Conservation (phyloP, 2,329 filamentous ascomycete species). For the Verticillium tricorpus region DNA sequence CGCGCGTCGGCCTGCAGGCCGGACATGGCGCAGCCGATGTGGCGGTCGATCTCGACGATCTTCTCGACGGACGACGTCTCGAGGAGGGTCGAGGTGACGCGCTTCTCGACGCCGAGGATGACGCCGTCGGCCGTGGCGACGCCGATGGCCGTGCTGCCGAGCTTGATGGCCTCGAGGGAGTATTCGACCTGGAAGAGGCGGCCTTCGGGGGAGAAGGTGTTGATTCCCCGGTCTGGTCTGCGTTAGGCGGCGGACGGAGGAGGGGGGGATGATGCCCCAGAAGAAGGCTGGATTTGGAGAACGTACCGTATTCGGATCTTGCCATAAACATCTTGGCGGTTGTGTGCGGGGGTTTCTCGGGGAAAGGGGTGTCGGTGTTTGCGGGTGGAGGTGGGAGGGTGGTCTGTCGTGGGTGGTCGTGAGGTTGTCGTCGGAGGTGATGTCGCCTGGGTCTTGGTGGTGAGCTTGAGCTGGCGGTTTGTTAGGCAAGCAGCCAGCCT, state of each 20-base stretch:
- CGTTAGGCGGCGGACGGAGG: not conserved
- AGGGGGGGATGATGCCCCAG: slow-evolving; percentile 9
- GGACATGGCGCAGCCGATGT: slow-evolving; percentile 98
- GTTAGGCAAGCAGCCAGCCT: slow-evolving; percentile 34
- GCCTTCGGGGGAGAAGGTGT: slow-evolving; percentile 98
- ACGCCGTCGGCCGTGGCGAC: slow-evolving; percentile 94
- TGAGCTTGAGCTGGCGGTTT: slow-evolving; percentile 11
- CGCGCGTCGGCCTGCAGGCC: slow-evolving; percentile 96
- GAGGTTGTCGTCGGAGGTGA: not conserved
- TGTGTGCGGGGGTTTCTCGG: slow-evolving; percentile 20
- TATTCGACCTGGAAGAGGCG: slow-evolving; percentile 99
- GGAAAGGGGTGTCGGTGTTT: not conserved
- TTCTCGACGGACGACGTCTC: slow-evolving; percentile 98
- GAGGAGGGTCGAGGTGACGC: slow-evolving; percentile 93
- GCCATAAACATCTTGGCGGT: slow-evolving; percentile 93
- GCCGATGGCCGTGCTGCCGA: slow-evolving; percentile 96
- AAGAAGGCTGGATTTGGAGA: slow-evolving; percentile 5
- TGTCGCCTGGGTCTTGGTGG: slow-evolving; percentile 4
- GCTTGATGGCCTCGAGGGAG: slow-evolving; percentile 99
- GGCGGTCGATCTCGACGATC: slow-evolving; percentile 98
- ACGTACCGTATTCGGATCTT: slow-evolving; percentile 98
- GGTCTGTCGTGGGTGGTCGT: not conserved
- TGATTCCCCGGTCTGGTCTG: slow-evolving; percentile 11
- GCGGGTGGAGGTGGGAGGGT: slow-evolving; percentile 1
- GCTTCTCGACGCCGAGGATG: slow-evolving; percentile 97